Percentiles rank a stretch among this genome's conserved stretches.
These are phyloP conservation scores for Syzygium oleosum DNA, from an alignment of 345 rosid species.

Conservation along the genomic window DNA sequence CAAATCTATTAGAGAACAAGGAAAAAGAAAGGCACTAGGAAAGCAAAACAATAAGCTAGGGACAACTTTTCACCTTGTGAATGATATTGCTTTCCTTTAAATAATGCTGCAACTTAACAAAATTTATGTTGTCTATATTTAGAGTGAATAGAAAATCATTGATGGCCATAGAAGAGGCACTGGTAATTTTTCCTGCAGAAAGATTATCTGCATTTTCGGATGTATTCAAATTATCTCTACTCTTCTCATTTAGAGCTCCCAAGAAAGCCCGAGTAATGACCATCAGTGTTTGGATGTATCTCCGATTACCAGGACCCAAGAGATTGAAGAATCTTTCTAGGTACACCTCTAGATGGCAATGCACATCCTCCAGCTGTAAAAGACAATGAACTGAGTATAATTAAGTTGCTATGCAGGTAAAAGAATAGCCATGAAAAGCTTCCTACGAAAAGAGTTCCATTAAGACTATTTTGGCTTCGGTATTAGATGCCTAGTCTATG, in stretches of 20 bases:
- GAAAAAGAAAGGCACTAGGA: background rate
- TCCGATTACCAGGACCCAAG: constrained; percentile 86
- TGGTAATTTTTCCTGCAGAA: constrained; percentile 17
- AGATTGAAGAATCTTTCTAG: constrained; percentile 57
- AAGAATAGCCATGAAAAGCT: background rate
- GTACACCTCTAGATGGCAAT: constrained; percentile 51
- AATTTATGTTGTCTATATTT: constrained; percentile 82
- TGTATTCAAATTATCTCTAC: constrained; percentile 11
- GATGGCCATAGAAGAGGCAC: constrained; percentile 59
- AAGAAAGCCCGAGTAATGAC: constrained; percentile 63
- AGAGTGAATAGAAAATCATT: constrained; percentile 76
- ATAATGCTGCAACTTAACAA: constrained; percentile 69
- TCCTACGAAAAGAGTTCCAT: background rate
- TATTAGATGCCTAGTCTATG: background rate
- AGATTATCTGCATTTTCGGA: constrained; percentile 22
- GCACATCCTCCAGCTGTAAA: constrained; percentile 66
- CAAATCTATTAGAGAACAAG: background rate
- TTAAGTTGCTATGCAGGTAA: background rate
- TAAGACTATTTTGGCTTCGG: background rate
- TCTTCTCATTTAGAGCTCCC: constrained; percentile 35
- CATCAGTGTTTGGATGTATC: constrained; percentile 83
- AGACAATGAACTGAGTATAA: background rate
- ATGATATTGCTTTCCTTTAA: constrained; percentile 75
- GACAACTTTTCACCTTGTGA: constrained; percentile 59
- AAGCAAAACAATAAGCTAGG: background rate